Conservation (phyloP, 1,284 basidiomycete species). For the Xerocomus minutiporus region DNA sequence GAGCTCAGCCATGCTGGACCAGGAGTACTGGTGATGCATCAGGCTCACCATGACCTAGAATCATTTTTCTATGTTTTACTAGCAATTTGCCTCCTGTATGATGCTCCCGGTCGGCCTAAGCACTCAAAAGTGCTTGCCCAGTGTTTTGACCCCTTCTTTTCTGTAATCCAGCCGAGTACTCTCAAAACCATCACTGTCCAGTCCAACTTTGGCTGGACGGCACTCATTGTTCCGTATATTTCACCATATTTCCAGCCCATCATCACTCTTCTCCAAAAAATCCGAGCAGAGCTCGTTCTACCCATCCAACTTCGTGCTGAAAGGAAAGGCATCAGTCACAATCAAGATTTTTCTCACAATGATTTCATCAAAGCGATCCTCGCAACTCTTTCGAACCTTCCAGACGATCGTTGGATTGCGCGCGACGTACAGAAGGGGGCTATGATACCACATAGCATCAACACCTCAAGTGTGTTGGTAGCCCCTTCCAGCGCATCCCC, state of each 20-base stretch:
- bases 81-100: conserved; percentile 6
- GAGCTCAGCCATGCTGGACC: conserved; percentile 6
- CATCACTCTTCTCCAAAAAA: not conserved
- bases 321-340: not conserved
- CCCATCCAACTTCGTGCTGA: not conserved
- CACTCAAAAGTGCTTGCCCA: not conserved
- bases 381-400: not conserved
- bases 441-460: not conserved
- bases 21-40: not conserved
- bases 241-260: not conserved
- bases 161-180: not conserved
- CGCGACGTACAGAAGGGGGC: not conserved
- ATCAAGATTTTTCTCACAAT: not conserved
- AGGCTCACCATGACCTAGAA: not conserved
- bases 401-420: not conserved
- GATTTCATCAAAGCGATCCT: not conserved
- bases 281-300: not conserved
- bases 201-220: not conserved
- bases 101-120: not conserved
- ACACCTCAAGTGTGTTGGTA: not conserved
- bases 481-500: not conserved
- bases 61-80: conserved; percentile 1
- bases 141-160: conserved; percentile 3
- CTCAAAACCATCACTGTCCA: not conserved
- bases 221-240: not conserved